Conservation (phyloP, 768 basidiomycete genomes). For the Cubamyces lactineus region DNA sequence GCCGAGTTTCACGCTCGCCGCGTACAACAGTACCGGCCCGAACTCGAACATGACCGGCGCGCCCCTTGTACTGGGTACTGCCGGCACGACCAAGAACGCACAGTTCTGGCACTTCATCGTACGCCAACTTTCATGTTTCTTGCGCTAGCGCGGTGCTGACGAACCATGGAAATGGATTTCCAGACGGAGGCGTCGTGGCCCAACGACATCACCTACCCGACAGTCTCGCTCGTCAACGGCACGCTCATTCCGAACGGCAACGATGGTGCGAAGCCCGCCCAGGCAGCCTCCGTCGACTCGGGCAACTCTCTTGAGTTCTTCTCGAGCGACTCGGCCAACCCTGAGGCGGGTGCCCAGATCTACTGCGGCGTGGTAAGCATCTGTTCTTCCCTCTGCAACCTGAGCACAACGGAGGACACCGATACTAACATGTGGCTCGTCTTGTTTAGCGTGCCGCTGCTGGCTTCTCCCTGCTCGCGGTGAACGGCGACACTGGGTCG, state of each 20-base stretch:
- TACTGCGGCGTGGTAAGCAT: constrained; percentile 40
- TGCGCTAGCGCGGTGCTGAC: background rate
- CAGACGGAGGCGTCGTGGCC: constrained; percentile 56
- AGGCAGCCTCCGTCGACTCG: constrained; percentile 40
- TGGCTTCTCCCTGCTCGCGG: constrained; percentile 28
- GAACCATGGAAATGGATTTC: too few species aligned
- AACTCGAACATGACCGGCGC: constrained; percentile 50
- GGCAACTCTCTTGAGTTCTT: constrained; percentile 42
- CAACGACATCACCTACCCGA: constrained; percentile 48
- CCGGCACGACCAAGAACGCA: constrained; percentile 37
- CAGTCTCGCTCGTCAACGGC: constrained; percentile 42
- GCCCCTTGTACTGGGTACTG: constrained; percentile 49
- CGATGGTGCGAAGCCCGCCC: constrained; percentile 34
- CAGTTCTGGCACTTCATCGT: constrained; percentile 51
- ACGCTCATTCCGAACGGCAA: constrained; percentile 41
- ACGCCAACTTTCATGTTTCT: constrained; percentile 27
- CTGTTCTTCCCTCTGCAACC: too few species aligned
- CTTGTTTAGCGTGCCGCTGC: constrained; percentile 25
- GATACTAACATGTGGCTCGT: background rate
- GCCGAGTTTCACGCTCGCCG: constrained; percentile 52
- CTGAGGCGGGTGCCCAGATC: constrained; percentile 36
- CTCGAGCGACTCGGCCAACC: constrained; percentile 38
- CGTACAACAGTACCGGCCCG: constrained; percentile 43
- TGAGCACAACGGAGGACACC: too few species aligned
- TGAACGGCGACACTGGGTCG: constrained; percentile 26